phyloP scores from a whole-genome alignment of 495 filamentous ascomycete genomes.

The Geopyxis carbonaria region DNA sequence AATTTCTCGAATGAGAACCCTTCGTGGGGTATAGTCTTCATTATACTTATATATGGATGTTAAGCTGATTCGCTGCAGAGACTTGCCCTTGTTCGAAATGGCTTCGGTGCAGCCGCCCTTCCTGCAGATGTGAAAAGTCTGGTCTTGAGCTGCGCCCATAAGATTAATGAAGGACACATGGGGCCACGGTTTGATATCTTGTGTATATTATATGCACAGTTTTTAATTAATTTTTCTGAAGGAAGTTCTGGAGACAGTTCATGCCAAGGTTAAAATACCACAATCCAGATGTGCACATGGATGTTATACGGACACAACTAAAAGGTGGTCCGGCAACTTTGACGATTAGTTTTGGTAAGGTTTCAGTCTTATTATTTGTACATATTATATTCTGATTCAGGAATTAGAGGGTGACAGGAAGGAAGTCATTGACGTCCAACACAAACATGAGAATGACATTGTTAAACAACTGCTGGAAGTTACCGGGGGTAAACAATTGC shows the following conservation, averaged over 20 bases:
- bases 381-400: neutral
- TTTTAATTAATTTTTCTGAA: constrained; percentile 22
- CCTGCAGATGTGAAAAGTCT: constrained; percentile 66
- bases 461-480: constrained; percentile 46
- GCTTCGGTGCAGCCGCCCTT: constrained; percentile 66
- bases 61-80: constrained; percentile 18
- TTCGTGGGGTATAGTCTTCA: constrained; percentile 4
- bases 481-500: constrained; percentile 48
- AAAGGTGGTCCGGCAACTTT: constrained; percentile 45
- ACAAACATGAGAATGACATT: constrained; percentile 45
- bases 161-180: constrained; percentile 50
- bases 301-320: constrained; percentile 48
- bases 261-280: constrained; percentile 83
- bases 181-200: constrained; percentile 49
- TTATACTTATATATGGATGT: constrained; percentile 10
- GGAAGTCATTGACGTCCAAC: constrained; percentile 45
- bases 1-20: constrained; percentile 2
- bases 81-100: constrained; percentile 50
- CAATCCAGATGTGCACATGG: constrained; percentile 73
- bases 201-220: neutral
- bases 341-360: constrained; percentile 50
- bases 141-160: constrained; percentile 60
- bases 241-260: constrained; percentile 73
- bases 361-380: neutral
- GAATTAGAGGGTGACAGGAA: constrained; percentile 9